Evolutionary conservation across 768 basidiomycete species (phyloP), one percentile per base, ranked within the genome.

Genomic region (Panus rudis): DNA sequence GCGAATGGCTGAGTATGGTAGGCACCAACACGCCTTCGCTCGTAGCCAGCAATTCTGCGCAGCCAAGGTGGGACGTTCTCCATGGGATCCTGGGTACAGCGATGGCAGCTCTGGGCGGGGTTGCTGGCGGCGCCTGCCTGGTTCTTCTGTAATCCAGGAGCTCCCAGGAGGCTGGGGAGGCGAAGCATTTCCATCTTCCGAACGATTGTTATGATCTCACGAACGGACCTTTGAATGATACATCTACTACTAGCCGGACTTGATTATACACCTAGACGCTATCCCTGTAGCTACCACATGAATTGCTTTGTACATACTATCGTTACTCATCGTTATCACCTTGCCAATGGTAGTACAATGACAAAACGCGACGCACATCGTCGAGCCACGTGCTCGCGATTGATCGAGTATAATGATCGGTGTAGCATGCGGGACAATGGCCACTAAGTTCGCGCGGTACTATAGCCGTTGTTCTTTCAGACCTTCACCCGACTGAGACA

Each of bases 21-120:
- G 61, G 61, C 24, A 59, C 50, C 4, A 53, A 54, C 37, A 62
- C 64, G 3, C 53, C 50, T 19, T 38, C 50, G n/a, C n/a, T n/a
- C n/a, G n/a, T n/a, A 10, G 43, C 43, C 19, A 37, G 33, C 30
- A 52, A 31, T 35, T 46, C 12, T 23, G 33, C 24, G 51, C 37
- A 19, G 24, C 49, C 13, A 37, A 45, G 14, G 27, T 27, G 25
- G 31, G 37, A 8, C 13, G 21, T 7, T 17, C 16, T 28, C 14
- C 35, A 37, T 24, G 25, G 35, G 25, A 16, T 42, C 13, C 19
- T 40, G 11, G 7, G 26, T 16, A 4, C 31, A 20, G 23, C 26
- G 17, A 30, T 23, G 7, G 46, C 26, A 19, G 21, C 25, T 16
- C 6, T 44, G 10, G 37, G 25, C 11, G 43, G 43, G 27, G 14